A percentile compares a stretch with the other conserved stretches of the same genome.
Conservation (phyloP, 441 rosid species). For the Francoa sonchifolia region DNA sequence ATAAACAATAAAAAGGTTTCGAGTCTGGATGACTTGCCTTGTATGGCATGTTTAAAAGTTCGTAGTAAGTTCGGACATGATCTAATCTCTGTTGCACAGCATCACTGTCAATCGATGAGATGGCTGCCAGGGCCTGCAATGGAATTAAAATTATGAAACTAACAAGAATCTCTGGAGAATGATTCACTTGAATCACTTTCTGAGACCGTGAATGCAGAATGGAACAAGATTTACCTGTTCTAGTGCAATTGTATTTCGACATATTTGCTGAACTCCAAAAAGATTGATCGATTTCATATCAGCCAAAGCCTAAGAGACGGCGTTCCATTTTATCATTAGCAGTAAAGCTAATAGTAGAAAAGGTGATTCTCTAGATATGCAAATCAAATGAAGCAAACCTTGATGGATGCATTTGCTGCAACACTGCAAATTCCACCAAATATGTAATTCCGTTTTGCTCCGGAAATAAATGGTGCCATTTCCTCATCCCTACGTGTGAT, state of each 20-base stretch:
- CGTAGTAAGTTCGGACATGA: slow-evolving; percentile 82
- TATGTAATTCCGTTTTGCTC: slow-evolving; percentile 64
- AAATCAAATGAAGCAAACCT: slow-evolving; percentile 68
- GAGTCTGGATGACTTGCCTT: slow-evolving; percentile 46
- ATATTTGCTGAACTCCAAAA: slow-evolving; percentile 98
- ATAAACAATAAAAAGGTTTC: background rate
- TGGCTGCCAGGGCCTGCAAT: slow-evolving; percentile 74
- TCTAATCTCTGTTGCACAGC: slow-evolving; percentile 65
- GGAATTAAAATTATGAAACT: slow-evolving; percentile 4
- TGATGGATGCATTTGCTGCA: slow-evolving; percentile 78
- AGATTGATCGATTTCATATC: slow-evolving; percentile 79
- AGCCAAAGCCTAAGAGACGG: slow-evolving; percentile 61
- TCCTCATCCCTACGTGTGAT: slow-evolving; percentile 92
- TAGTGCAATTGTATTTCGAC: slow-evolving; percentile 86
- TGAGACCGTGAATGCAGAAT: background rate
- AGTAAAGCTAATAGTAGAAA: slow-evolving; percentile 4
- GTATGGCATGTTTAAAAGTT: slow-evolving; percentile 87
- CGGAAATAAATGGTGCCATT: slow-evolving; percentile 82
- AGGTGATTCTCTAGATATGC: background rate
- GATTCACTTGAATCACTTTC: background rate
- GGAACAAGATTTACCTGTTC: slow-evolving; percentile 55
- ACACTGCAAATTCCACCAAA: slow-evolving; percentile 90
- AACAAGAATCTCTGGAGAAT: background rate
- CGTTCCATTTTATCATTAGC: slow-evolving; percentile 12
- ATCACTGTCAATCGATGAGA: slow-evolving; percentile 74